Evolutionary conservation across 495 filamentous ascomycete species (phyloP), one percentile per base, ranked within the genome.

Genomic region (Amphirosellinia nigrospora): DNA sequence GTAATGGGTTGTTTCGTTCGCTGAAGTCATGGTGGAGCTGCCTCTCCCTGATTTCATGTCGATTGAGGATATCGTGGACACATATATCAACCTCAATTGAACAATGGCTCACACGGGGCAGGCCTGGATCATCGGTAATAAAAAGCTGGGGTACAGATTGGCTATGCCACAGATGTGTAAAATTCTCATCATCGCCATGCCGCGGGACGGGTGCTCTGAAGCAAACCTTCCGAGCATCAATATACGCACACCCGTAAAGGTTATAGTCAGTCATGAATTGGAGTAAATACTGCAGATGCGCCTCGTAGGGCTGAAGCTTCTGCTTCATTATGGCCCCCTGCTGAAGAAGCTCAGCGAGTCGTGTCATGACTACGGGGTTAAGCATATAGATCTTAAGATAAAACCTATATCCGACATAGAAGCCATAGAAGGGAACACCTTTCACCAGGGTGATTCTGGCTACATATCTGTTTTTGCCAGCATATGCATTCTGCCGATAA

Each of bases 241-340:
- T 90, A 75, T 93, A 97, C 36, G 87, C 89, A 76, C 96, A 99
- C 13, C 96, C 96, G 76, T 95, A 97, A 72, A 99, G 84, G 72
- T 97, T 98, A 84, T 94, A 98, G 76, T 99, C 96, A 72, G 91
- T 92, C 95, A 98, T 97, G 89, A 96, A 98, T 82, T 98, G 96
- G 1, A 94, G 86, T 10, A 97, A 80, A 79, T 92, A 98, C 78
- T 96, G 91, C 50, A 98, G 78, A 79, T 98, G 96, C 58, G 91
- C 93, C 79, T 99, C 96, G 77, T 94, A 96, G 3, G 96, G 94
- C 73, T 99, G 96, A 41, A 98, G 89, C 11, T 86, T 83, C 55
- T 85, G 88, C 74, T 92, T 91, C 88, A 98, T 88, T 55, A 99
- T 87, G 15, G 89, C 89, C 30, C 95, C 96, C 77, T 96, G 93